Percentiles rank a stretch among this genome's conserved stretches.
phyloP scores from a whole-genome alignment of 1,284 basidiomycete genomes.

The Abortiporus biennis region DNA sequence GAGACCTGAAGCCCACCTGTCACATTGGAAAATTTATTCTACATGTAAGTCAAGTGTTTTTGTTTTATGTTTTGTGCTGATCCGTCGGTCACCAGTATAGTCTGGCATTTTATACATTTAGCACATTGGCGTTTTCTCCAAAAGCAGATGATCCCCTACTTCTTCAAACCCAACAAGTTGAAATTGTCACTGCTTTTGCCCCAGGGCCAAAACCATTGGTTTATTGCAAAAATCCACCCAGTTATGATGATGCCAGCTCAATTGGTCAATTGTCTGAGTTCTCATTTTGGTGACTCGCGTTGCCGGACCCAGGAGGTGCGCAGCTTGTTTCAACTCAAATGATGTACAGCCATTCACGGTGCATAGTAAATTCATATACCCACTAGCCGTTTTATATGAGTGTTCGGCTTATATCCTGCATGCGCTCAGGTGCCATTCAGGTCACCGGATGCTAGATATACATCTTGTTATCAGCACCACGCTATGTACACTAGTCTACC shows the following conservation, averaged over 20 bases:
- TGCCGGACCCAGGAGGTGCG: no score
- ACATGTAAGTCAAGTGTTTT: slow-evolving; percentile 12
- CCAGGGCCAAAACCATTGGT: slow-evolving; percentile 9
- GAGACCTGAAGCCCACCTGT: slow-evolving; percentile 15
- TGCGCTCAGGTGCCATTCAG: no score
- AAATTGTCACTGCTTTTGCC: slow-evolving; percentile 10
- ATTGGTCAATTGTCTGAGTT: not conserved
- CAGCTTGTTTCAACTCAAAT: no score
- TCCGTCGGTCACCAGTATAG: slow-evolving; percentile 6
- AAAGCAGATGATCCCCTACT: not conserved
- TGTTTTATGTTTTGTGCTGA: not conserved
- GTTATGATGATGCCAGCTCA: slow-evolving; percentile 9
- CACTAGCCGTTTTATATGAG: no score
- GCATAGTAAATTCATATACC: no score
- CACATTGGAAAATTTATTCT: slow-evolving; percentile 17
- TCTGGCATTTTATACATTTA: slow-evolving; percentile 8
- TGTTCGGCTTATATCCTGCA: no score
- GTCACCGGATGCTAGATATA: no score
- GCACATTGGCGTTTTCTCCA: slow-evolving; percentile 7
- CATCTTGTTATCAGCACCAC: no score
- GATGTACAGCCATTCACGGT: no score
- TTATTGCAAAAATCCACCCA: slow-evolving; percentile 11
- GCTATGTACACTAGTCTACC: no score
- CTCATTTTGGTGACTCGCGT: no score
- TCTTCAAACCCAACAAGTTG: slow-evolving; percentile 8